phyloP scores from a whole-genome alignment of 1,139 yeast genomes.

The Blastobotrys ciferrii region DNA sequence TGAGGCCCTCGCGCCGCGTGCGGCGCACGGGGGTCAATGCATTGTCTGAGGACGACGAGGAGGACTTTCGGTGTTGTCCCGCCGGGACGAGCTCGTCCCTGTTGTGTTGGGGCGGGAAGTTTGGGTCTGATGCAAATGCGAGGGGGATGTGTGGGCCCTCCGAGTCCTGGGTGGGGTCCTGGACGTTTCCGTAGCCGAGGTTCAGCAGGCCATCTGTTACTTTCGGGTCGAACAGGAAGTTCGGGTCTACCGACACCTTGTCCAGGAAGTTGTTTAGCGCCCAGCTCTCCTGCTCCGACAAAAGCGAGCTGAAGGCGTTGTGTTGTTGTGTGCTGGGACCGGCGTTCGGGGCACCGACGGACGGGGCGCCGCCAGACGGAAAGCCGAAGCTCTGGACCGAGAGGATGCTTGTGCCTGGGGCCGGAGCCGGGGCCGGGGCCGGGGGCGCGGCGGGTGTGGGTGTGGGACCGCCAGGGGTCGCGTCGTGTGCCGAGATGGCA shows the following conservation, averaged over 20 bases:
- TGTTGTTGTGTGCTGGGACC: background rate
- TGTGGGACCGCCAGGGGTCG: background rate
- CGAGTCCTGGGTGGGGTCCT: conserved; percentile 5
- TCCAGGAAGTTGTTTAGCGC: conserved; percentile 40
- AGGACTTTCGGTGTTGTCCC: conserved; percentile 4
- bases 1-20: conserved; percentile 45
- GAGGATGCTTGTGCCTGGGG: too few species aligned
- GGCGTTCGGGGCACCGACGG: too few species aligned
- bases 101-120: conserved; percentile 20
- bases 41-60: conserved; percentile 1
- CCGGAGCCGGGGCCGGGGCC: background rate
- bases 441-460: conserved; percentile 1
- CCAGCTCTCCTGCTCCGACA: conserved; percentile 38
- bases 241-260: conserved; percentile 39
- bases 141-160: conserved; percentile 17
- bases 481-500: background rate
- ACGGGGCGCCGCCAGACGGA: too few species aligned
- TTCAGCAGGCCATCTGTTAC: conserved; percentile 28
- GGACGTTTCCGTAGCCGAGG: conserved; percentile 26
- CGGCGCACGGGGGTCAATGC: background rate
- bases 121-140: conserved; percentile 19
- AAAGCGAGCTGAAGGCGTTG: conserved; percentile 27
- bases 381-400: too few species aligned
- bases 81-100: conserved; percentile 9
- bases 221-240: conserved; percentile 37